These are phyloP conservation scores for Colletotrichum tamarilloi DNA, from an alignment of 2,329 filamentous ascomycete genomes.

Conservation along the genomic window DNA sequence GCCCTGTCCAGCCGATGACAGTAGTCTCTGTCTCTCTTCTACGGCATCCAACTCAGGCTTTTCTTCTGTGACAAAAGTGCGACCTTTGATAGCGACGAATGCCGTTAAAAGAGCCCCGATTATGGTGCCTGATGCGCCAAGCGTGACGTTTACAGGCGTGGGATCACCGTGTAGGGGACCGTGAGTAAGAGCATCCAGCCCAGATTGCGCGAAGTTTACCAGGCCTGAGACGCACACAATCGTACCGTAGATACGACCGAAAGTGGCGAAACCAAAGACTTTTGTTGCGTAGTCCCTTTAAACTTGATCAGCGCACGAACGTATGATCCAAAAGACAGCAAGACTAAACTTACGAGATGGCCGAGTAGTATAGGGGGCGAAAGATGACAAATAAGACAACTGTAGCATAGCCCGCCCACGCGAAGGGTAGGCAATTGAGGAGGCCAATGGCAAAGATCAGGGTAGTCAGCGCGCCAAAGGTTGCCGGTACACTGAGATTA, in stretches of 20 bases:
- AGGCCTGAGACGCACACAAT: slow-evolving; percentile 79
- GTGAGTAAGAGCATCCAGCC: slow-evolving; percentile 75
- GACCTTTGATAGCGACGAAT: slow-evolving; percentile 56
- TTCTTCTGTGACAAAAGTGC: slow-evolving; percentile 21
- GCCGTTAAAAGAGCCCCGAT: slow-evolving; percentile 66
- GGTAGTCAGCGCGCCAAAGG: slow-evolving; percentile 67
- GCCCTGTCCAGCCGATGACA: slow-evolving; percentile 1
- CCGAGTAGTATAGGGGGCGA: slow-evolving; percentile 81
- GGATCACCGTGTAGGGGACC: slow-evolving; percentile 70
- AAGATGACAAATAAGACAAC: slow-evolving; percentile 77
- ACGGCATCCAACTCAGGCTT: slow-evolving; percentile 18
- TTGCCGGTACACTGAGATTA: slow-evolving; percentile 70
- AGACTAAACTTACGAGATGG: slow-evolving; percentile 65
- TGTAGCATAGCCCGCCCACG: slow-evolving; percentile 74
- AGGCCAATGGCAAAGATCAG: slow-evolving; percentile 72
- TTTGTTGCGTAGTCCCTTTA: slow-evolving; percentile 78
- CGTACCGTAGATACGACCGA: slow-evolving; percentile 82
- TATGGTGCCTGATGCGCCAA: slow-evolving; percentile 64
- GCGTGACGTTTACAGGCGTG: slow-evolving; percentile 69
- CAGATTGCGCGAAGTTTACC: slow-evolving; percentile 77
- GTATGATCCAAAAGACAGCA: neutral
- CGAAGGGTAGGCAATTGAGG: slow-evolving; percentile 71
- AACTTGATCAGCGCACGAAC: neutral
- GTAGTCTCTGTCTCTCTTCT: slow-evolving; percentile 25
- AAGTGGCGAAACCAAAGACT: slow-evolving; percentile 83